Base-by-base conservation (phyloP, 2,329 filamentous ascomycete species). In the Pezicula rhizophila region DNA sequence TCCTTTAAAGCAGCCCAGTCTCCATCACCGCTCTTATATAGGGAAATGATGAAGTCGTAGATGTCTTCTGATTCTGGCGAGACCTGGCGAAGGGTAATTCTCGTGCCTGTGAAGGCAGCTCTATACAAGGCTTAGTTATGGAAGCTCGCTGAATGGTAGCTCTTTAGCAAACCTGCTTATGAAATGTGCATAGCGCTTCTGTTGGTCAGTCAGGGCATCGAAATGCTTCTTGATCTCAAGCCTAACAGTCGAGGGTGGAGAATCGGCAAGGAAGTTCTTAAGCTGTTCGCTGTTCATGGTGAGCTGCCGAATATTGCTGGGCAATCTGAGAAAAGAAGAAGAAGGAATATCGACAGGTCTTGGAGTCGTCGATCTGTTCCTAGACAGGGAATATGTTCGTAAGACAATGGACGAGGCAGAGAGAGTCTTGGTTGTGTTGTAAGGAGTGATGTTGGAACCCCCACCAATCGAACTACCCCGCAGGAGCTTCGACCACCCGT, bases 151-250 rank as follows among this genome's bases (percentile, higher is more conserved):
- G 8, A 11, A 10, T 12, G 28, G 28, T 12, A 31, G 4, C 40
- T n/a, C 15, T 45, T 18, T 39, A 41, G 46, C 74, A 59, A 75
- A 88, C 85, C 79, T 81, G 78, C 84, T 89, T 65, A 95, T 88
- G 64, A 85, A 90, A 70, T 96, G 91, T 55, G 91, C 87, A 75
- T 96, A 96, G 64, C 87, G 84, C 73, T 92, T 90, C 72, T 95
- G 82, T 65, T 86, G 75, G 61, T 87, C 80, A 46, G 71, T 77
- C 52, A 93, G 69, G 33, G 83, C 81, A 48, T 92, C 86, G 61
- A 97, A 99, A 70, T 97, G 92, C 65, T 89, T 87, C 71, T 89
- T 89, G 66, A 97, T 93, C 66, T 89, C 85, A 44, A 99, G 80
- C 42, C 85, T 82, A 51, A 96, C 92, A 49, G 96, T 82, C 43